A percentile compares a stretch with the other conserved stretches of the same genome.
Conservation (phyloP, 257 asterid genomes). For the Solanum pennellii region DNA sequence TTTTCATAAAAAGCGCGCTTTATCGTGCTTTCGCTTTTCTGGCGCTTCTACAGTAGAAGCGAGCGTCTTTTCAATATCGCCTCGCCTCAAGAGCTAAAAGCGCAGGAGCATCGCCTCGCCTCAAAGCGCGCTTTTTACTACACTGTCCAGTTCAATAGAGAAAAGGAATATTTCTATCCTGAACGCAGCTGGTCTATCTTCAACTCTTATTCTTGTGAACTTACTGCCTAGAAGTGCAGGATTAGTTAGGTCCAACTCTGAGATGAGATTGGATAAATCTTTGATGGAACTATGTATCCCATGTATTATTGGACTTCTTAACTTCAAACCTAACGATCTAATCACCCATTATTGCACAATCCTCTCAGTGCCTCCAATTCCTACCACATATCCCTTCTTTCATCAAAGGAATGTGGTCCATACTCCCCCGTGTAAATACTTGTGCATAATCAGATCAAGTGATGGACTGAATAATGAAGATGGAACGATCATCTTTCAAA, state of each 20-base stretch:
- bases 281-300: neutral
- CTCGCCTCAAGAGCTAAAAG: no score
- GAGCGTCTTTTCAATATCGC: no score
- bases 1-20: no score
- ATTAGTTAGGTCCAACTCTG: neutral
- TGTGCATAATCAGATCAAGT: neutral
- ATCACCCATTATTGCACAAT: neutral
- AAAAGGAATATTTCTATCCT: neutral
- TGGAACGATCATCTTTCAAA: neutral
- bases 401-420: neutral
- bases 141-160: neutral
- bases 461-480: neutral
- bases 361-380: neutral
- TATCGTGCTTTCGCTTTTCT: no score
- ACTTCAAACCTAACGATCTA: neutral
- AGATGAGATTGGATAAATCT: neutral
- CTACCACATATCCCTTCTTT: neutral
- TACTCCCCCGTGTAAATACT: neutral
- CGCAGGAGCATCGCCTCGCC: no score
- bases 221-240: neutral
- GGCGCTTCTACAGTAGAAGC: no score
- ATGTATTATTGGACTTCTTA: neutral
- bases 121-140: no score
- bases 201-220: neutral
- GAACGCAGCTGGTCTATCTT: neutral